Base-by-base conservation (phyloP, 2,329 filamentous ascomycete species). In the Neospermospora avenae region DNA sequence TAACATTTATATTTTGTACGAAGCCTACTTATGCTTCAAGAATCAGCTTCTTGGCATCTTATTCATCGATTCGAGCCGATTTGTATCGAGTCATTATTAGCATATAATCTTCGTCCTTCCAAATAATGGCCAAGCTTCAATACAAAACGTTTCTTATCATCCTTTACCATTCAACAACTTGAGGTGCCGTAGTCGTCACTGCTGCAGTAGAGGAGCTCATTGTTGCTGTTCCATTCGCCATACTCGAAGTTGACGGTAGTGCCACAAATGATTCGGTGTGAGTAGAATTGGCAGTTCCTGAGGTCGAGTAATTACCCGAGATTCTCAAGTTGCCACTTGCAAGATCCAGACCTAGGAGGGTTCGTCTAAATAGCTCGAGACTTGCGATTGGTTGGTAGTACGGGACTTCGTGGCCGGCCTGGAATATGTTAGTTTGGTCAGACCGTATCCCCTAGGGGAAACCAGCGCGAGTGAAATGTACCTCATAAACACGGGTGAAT, bases 321-420 rank as follows among this genome's bases (percentile, higher is more conserved):
- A 67, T 20, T 39, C 44, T 64, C 20, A 55, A 24, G 5, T 59
- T 64, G 0, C 84, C 84, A 16, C 81, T 84, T 0, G 81, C 65
- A 10, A 73, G 31, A 54, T 73, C 71, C 11, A 69, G 44, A n/a
- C 65, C 64, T 2, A 60, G n/a, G n/a, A 72, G 55, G 13, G 64
- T 65, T 39, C 71, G 63, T 31, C 65, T 62, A 60, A 72, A 72
- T 42, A 74, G 35, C 42, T 72, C 69, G 7, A 71, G 59, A 34
- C 60, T 54, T 2, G 69, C 65, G 28, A 62, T 60, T 16, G 70
- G 68, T 56, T 69, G 64, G 52, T 71, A 69, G 20, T 59, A 65
- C 1, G 70, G 65, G 13, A 72, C 63, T 52, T 64, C 57, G 22
- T 69, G 67, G 2, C 65, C 67, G 49, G 60, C 44, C n/a, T 49